Conservation (phyloP, 257 asterid species). For the Solanum acaule region DNA sequence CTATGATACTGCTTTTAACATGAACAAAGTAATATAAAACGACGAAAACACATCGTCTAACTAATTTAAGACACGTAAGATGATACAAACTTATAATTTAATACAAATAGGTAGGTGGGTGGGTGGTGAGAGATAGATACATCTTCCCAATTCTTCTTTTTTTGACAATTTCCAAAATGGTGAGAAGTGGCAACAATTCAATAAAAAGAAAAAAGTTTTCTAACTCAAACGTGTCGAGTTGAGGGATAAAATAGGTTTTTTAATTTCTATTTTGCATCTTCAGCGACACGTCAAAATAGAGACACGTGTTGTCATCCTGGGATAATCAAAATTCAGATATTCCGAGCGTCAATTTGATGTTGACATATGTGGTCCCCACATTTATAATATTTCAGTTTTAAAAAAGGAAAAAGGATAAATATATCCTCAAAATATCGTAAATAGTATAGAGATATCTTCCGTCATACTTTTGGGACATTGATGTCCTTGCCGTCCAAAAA, state of each 20-base stretch:
- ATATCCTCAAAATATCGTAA: too few species aligned
- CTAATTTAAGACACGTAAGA: not conserved
- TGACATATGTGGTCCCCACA: conserved; percentile 23
- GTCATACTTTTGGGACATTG: too few species aligned
- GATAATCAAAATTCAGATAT: conserved; percentile 18
- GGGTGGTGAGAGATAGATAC: not conserved
- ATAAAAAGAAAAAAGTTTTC: not conserved
- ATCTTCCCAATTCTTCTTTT: not conserved
- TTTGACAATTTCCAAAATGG: not conserved
- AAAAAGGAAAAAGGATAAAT: too few species aligned
- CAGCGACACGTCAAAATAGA: conserved; percentile 20
- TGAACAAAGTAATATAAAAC: too few species aligned
- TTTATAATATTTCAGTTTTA: too few species aligned
- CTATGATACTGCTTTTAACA: too few species aligned
- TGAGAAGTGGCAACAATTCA: not conserved
- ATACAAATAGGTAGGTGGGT: not conserved
- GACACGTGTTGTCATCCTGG: conserved; percentile 34
- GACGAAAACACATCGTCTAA: too few species aligned
- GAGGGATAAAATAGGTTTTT: not conserved
- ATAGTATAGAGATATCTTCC: too few species aligned
- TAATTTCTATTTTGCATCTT: not conserved
- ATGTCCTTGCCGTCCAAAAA: too few species aligned
- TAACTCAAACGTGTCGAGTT: not conserved
- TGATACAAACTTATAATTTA: not conserved
- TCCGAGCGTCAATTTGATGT: conserved; percentile 33